Conservation (phyloP, 305 asterid species). For the Fraxinus floribunda region DNA sequence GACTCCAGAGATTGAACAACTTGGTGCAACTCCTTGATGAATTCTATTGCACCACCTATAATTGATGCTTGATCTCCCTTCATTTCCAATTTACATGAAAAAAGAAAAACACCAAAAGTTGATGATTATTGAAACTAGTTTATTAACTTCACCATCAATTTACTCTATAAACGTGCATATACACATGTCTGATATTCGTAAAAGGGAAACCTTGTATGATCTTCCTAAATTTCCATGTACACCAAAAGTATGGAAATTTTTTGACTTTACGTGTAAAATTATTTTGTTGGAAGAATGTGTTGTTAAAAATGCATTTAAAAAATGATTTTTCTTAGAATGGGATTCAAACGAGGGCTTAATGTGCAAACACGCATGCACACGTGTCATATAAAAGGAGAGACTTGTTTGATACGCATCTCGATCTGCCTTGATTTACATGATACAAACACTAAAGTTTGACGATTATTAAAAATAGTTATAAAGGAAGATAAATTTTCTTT, state of each 20-base stretch:
- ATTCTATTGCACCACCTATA: constrained; percentile 69
- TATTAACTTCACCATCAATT: not conserved
- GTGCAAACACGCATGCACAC: not conserved
- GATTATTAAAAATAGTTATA: not conserved
- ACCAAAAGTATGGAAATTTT: too few species aligned
- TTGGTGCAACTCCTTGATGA: constrained; percentile 62
- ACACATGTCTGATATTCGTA: not conserved
- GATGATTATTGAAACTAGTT: not conserved
- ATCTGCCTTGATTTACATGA: not conserved
- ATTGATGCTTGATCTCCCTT: constrained; percentile 54
- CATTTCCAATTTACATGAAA: not conserved
- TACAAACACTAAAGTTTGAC: not conserved
- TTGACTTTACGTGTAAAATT: too few species aligned
- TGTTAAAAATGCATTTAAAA: too few species aligned
- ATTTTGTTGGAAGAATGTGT: too few species aligned
- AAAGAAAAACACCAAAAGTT: not conserved
- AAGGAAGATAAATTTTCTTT: not conserved
- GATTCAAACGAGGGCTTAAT: not conserved
- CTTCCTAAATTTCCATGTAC: constrained; percentile 37
- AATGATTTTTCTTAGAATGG: too few species aligned
- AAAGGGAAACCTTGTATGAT: constrained; percentile 49
- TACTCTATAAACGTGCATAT: not conserved
- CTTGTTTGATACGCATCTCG: not conserved
- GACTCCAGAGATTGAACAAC: constrained; percentile 72
- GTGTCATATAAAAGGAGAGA: not conserved